Conservation (phyloP, 1,284 basidiomycete genomes). For the Pseudozyma flocculosa region DNA sequence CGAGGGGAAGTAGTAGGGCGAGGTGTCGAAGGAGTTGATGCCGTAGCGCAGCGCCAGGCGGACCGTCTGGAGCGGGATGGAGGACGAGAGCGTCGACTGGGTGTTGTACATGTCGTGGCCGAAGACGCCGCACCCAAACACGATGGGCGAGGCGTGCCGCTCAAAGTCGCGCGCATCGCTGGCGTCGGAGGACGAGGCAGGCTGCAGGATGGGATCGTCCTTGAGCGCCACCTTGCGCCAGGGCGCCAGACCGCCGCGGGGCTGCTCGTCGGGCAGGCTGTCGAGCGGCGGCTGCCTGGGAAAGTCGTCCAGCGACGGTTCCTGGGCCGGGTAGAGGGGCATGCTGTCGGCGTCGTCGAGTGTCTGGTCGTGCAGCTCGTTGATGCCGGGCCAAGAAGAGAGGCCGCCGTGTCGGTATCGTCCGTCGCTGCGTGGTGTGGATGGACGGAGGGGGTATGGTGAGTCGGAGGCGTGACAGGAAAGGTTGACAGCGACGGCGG, state of each 20-base stretch:
- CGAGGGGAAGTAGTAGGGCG: constrained; percentile 80
- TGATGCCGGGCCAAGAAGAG: too few relatives aligned
- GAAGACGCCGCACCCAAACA: constrained; percentile 53
- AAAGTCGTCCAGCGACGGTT: constrained; percentile 28
- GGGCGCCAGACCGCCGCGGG: constrained; percentile 23
- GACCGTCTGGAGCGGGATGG: constrained; percentile 58
- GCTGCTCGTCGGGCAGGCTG: constrained; percentile 14
- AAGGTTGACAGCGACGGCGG: too few relatives aligned
- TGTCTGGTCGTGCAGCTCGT: too few relatives aligned
- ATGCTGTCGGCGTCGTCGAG: constrained; percentile 4
- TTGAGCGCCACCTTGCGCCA: too few relatives aligned
- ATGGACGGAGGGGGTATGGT: too few relatives aligned
- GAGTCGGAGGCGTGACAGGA: too few relatives aligned
- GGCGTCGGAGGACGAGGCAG: too few relatives aligned
- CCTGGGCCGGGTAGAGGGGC: constrained; percentile 35
- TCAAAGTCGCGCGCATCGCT: constrained; percentile 15
- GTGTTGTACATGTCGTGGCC: constrained; percentile 53
- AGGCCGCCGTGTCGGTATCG: too few relatives aligned
- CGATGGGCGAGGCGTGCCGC: constrained; percentile 35
- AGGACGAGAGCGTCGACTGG: constrained; percentile 25
- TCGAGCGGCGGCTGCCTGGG: constrained; percentile 23
- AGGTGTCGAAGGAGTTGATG: constrained; percentile 81
- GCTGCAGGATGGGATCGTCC: too few relatives aligned
- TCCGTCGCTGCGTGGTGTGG: too few relatives aligned
- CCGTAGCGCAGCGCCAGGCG: constrained; percentile 73